These are phyloP conservation scores for Annulohypoxylon bovei DNA, from an alignment of 495 filamentous ascomycete genomes.

Conservation along the genomic window DNA sequence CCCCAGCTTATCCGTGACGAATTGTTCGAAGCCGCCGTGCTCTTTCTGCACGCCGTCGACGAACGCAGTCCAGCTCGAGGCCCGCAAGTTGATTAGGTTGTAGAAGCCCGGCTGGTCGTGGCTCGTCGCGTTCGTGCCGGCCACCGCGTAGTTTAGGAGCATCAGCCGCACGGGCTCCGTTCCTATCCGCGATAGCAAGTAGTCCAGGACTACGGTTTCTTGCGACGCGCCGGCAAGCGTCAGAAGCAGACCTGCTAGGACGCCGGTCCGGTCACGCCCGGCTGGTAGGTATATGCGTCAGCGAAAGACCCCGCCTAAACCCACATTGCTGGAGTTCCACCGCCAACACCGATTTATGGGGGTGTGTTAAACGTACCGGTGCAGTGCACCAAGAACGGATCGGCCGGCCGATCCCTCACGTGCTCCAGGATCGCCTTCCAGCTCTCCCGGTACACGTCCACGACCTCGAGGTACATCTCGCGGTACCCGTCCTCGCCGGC, in stretches of 20 bases:
- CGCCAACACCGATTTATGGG: background rate
- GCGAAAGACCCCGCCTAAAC: background rate
- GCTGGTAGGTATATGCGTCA: slow-evolving; percentile 48
- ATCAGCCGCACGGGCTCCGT: slow-evolving; percentile 56
- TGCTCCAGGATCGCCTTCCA: slow-evolving; percentile 52
- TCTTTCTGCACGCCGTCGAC: slow-evolving; percentile 47
- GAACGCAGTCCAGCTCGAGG: slow-evolving; percentile 54
- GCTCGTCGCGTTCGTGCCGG: slow-evolving; percentile 43
- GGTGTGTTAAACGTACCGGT: slow-evolving; percentile 57
- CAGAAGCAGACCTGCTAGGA: slow-evolving; percentile 66
- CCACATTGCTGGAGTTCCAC: background rate
- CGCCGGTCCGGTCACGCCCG: slow-evolving; percentile 72
- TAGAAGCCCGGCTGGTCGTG: slow-evolving; percentile 52
- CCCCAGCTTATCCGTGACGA: slow-evolving; percentile 51
- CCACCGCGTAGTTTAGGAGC: slow-evolving; percentile 51
- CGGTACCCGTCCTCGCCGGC: slow-evolving; percentile 53
- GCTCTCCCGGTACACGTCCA: slow-evolving; percentile 48
- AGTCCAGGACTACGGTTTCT: slow-evolving; percentile 62
- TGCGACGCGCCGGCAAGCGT: slow-evolving; percentile 59
- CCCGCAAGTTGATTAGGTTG: slow-evolving; percentile 51
- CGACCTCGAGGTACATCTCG: slow-evolving; percentile 55
- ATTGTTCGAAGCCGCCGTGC: slow-evolving; percentile 57
- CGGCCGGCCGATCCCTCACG: slow-evolving; percentile 46
- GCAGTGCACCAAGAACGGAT: slow-evolving; percentile 57
- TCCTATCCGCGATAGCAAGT: slow-evolving; percentile 58